A percentile compares a stretch with the other conserved stretches of the same genome.
These are phyloP conservation scores for Clonostachys rhizophaga DNA, from an alignment of 2,329 filamentous ascomycete species.

Conservation along the genomic window DNA sequence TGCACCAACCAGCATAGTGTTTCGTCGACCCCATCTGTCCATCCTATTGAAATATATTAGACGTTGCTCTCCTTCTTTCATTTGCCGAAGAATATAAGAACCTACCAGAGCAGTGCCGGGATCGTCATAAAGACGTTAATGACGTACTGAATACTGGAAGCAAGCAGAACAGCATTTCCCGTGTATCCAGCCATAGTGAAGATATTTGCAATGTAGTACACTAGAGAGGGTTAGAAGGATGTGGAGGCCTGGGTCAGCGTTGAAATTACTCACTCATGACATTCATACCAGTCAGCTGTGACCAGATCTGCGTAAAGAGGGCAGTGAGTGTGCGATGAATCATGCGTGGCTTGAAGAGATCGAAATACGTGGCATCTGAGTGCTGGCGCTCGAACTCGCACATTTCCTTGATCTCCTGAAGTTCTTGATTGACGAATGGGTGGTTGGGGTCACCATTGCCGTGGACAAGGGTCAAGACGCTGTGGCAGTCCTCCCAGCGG, in stretches of 20 bases:
- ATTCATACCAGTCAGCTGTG: slow-evolving; percentile 52
- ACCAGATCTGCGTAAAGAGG: slow-evolving; percentile 49
- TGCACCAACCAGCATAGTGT: slow-evolving; percentile 60
- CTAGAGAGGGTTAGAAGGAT: slow-evolving; percentile 11
- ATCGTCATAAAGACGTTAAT: slow-evolving; percentile 80
- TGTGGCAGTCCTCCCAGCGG: slow-evolving; percentile 54
- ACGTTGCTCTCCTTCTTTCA: not conserved
- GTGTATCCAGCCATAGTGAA: slow-evolving; percentile 31
- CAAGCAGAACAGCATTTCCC: slow-evolving; percentile 45
- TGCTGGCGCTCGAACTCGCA: slow-evolving; percentile 70
- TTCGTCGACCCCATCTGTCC: slow-evolving; percentile 71
- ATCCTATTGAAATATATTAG: slow-evolving; percentile 28
- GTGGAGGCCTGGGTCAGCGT: not conserved
- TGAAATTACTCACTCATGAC: slow-evolving; percentile 43
- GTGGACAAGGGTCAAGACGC: slow-evolving; percentile 53
- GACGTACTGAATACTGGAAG: slow-evolving; percentile 55
- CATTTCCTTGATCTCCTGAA: slow-evolving; percentile 68
- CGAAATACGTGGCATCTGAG: slow-evolving; percentile 63
- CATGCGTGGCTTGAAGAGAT: slow-evolving; percentile 68
- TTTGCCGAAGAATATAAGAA: not conserved
- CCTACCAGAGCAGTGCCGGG: slow-evolving; percentile 60
- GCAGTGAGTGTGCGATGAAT: slow-evolving; percentile 47
- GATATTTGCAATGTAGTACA: slow-evolving; percentile 57
- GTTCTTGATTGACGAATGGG: slow-evolving; percentile 62
- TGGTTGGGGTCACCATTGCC: slow-evolving; percentile 60